Base-by-base conservation (phyloP, 495 filamentous ascomycete species). In the Chaetomium fimeti region DNA sequence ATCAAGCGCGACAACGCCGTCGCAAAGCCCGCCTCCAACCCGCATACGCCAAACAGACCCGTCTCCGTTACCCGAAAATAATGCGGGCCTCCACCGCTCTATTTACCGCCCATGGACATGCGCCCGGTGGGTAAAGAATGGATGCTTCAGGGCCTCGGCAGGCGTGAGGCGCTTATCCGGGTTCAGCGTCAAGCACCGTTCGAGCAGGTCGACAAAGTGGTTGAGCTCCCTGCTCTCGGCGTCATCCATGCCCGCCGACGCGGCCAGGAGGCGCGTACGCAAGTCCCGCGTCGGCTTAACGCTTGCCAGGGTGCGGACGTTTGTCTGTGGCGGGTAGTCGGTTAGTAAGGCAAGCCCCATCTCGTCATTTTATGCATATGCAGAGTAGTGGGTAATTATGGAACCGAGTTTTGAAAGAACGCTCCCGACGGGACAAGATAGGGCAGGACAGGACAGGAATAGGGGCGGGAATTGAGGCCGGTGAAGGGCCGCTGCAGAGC, bases 91-190 rank as follows among this genome's bases (percentile, higher is more conserved):
- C 8, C 32, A 36, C 32, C 32, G 32, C 32, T 11, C 32, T 11
- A 5, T 11, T 32, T 36, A 55, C 27, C 52, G 52, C 52, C 52
- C 52, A 53, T 47, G 56, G 5, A 22, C 36, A 27, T 58, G 36
- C 55, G 12, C 66, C 66, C 72, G 71, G 15, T 75, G 71, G 18
- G 66, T 66, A 60, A 83, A 81, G 72, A 97, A 97, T 1, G 91
- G 89, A 80, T 97, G 94, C 69, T 88, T 89, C 67, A 98, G 76
- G 36, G 94, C 94, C 66, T 97, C 92, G 3, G 84, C 76, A 7
- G 94, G 91, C 13, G 90, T 93, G 73, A 90, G 89, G 55, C 94
- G 84, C 77, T 92, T 94, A 76, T 96, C 95, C n/a, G 92, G 90
- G 72, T 97, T 97, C 36, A 97, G 83, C 65, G 86, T 87, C 72